Conservation (phyloP, 2,329 filamentous ascomycete species). For the Leptographium procerum region DNA sequence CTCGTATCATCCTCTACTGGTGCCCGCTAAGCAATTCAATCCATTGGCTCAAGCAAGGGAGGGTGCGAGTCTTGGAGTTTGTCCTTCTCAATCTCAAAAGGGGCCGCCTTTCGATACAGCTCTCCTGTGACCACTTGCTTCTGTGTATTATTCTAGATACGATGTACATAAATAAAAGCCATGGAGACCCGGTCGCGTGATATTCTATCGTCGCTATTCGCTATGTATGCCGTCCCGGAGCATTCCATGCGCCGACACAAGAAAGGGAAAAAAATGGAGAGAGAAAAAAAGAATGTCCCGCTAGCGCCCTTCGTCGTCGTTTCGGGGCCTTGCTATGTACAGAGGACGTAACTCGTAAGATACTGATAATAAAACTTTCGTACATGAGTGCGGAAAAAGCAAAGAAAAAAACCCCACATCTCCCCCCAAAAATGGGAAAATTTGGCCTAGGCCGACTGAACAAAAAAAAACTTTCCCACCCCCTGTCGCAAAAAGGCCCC, state of each 20-base stretch:
- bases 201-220: not conserved
- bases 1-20: not conserved
- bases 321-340: conserved; percentile 3
- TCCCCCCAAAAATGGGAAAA: not conserved
- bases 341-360: not conserved
- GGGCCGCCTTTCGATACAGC: not conserved
- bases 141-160: not conserved
- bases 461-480: conserved; percentile 9
- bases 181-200: not conserved
- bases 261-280: not conserved
- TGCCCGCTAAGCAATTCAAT: not conserved
- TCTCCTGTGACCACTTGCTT: not conserved
- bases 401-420: conserved; percentile 5
- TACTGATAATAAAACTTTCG: not conserved
- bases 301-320: not conserved
- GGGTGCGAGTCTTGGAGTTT: not conserved
- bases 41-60: not conserved
- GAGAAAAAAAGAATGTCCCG: not conserved
- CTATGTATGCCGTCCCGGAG: not conserved
- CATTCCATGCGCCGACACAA: not conserved
- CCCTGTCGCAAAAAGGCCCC: conserved; percentile 4
- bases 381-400: not conserved
- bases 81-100: not conserved
- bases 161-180: not conserved
- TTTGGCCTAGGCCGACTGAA: not conserved